phyloP scores from a whole-genome alignment of 1,284 basidiomycete genomes.

The Irpex sp. region DNA sequence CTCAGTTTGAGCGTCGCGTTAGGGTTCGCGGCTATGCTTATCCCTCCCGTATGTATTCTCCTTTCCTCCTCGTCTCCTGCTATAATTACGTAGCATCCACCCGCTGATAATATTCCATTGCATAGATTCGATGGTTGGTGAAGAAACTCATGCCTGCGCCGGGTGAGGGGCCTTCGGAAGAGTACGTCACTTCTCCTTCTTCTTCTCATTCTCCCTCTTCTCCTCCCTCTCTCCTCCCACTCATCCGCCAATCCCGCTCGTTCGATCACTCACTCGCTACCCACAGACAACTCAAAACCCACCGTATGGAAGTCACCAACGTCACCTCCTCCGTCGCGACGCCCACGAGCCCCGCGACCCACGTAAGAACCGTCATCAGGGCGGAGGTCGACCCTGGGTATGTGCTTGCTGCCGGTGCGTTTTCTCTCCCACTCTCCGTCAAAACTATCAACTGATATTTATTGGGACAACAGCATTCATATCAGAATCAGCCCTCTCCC shows the following conservation, averaged over 20 bases:
- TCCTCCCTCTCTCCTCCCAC: no score
- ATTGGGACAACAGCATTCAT: constrained; percentile 54
- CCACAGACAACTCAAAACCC: constrained; percentile 57
- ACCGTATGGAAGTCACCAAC: constrained; percentile 56
- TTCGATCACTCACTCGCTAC: no score
- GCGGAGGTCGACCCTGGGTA: constrained; percentile 84
- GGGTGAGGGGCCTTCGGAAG: constrained; percentile 61
- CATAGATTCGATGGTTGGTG: constrained; percentile 51
- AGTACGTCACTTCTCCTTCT: no score
- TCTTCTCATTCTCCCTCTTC: no score
- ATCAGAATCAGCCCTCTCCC: constrained; percentile 69
- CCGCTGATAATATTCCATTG: constrained; percentile 2
- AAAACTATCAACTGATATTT: neutral
- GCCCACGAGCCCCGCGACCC: constrained; percentile 40
- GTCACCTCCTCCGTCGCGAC: constrained; percentile 44
- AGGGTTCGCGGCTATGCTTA: constrained; percentile 25
- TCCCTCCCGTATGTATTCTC: constrained; percentile 42
- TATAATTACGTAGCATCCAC: no score
- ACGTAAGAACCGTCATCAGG: constrained; percentile 55
- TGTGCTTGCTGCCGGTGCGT: constrained; percentile 56
- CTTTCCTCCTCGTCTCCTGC: neutral
- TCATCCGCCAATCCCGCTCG: no score
- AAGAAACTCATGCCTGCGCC: constrained; percentile 48
- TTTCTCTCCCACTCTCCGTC: neutral
- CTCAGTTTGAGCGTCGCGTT: constrained; percentile 37